phyloP scores from a whole-genome alignment of 192 early-diverging fungal genomes.

The Coemansia aciculifera region DNA sequence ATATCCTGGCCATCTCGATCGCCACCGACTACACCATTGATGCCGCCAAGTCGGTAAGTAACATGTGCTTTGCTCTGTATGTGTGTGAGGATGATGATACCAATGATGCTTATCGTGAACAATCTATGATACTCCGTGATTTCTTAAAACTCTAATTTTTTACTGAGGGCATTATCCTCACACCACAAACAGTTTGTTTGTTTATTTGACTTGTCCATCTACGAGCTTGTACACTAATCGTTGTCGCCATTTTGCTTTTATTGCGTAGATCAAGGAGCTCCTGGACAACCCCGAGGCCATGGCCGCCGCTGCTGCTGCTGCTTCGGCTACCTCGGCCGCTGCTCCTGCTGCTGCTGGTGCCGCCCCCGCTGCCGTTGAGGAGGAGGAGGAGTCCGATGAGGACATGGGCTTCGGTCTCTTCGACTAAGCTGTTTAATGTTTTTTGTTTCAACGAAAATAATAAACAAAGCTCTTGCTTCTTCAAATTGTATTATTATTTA shows the following conservation, averaged over 20 bases:
- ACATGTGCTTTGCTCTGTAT: constrained; percentile 10
- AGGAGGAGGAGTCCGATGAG: constrained; percentile 82
- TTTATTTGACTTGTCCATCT: neutral
- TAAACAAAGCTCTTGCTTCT: neutral
- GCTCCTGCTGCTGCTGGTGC: constrained; percentile 59
- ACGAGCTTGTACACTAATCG: constrained; percentile 1
- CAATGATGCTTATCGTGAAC: constrained; percentile 51
- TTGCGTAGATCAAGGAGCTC: constrained; percentile 84
- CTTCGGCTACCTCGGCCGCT: constrained; percentile 64
- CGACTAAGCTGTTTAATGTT: constrained; percentile 59
- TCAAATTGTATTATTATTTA: constrained; percentile 2
- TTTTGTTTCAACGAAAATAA: neutral
- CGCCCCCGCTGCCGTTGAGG: constrained; percentile 71
- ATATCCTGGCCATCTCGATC: constrained; percentile 87
- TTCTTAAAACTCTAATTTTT: constrained; percentile 70
- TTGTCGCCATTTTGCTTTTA: constrained; percentile 5
- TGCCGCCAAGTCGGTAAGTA: constrained; percentile 73
- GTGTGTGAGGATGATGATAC: constrained; percentile 12
- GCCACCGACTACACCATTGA: constrained; percentile 89
- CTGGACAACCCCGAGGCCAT: constrained; percentile 89
- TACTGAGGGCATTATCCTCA: constrained; percentile 58
- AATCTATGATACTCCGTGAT: constrained; percentile 53
- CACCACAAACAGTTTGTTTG: constrained; percentile 5
- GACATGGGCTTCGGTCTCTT: constrained; percentile 94
- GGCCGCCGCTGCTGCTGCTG: constrained; percentile 78